Conservation (phyloP, 78 protist species). For the Monocercomonoides exilis region DNA sequence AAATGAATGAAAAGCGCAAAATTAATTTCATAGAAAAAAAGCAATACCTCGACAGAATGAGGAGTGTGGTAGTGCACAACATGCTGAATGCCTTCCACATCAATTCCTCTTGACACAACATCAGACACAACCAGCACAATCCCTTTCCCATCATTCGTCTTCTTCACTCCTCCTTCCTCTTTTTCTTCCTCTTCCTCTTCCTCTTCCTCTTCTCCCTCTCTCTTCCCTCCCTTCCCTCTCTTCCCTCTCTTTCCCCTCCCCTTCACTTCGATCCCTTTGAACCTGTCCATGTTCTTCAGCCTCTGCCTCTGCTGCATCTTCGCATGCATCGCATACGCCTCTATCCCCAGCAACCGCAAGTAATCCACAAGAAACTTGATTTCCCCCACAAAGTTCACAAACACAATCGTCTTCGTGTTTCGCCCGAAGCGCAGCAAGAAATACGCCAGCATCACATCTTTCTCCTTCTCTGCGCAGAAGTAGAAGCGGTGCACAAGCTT, state of each 20-base stretch:
- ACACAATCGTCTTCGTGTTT: neutral
- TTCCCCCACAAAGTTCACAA: neutral
- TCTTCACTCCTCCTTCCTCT: too few relatives aligned
- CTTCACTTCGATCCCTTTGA: too few relatives aligned
- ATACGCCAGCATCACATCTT: slow-evolving; percentile 2
- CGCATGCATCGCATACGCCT: neutral
- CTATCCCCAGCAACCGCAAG: neutral
- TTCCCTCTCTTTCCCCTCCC: too few relatives aligned
- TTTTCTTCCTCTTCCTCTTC: too few relatives aligned
- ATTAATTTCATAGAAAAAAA: neutral
- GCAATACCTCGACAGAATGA: neutral
- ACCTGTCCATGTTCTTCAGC: slow-evolving; percentile 11
- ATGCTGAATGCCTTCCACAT: neutral
- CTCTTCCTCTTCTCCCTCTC: too few relatives aligned
- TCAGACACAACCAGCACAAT: neutral
- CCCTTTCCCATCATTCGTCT: neutral
- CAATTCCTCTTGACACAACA: neutral
- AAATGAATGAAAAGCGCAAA: neutral
- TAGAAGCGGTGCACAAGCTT: neutral
- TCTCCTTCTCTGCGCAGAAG: neutral
- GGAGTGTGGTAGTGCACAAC: neutral
- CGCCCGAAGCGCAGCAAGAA: neutral
- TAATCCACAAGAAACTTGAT: neutral
- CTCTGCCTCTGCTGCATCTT: slow-evolving; percentile 13
- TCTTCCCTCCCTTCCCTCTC: too few relatives aligned